Conservation (phyloP, 2,329 filamentous ascomycete species). For the Zymoseptoria passerinii region DNA sequence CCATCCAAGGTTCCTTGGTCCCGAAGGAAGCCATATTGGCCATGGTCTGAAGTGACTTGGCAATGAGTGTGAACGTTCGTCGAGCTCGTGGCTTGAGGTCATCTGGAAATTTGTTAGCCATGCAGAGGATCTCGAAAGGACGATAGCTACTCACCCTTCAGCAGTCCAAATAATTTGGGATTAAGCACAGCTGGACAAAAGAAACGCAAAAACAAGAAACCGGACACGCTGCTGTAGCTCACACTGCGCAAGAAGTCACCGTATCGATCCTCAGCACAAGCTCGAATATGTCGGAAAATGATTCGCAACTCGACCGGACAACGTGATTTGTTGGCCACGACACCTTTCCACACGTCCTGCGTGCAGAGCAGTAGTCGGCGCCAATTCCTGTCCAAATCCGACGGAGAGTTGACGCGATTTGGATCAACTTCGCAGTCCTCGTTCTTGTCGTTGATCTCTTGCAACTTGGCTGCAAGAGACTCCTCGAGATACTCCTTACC, state of each 20-base stretch:
- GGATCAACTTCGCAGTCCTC: slow-evolving; percentile 94
- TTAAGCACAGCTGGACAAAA: slow-evolving; percentile 95
- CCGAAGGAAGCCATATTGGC: slow-evolving; percentile 88
- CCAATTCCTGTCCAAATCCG: slow-evolving; percentile 81
- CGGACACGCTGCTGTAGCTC: slow-evolving; percentile 87
- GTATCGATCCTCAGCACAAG: slow-evolving; percentile 88
- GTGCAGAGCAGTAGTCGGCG: slow-evolving; percentile 65
- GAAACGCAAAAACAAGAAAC: slow-evolving; percentile 88
- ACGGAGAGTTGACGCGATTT: slow-evolving; percentile 56
- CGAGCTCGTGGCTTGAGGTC: slow-evolving; percentile 76
- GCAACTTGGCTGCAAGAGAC: slow-evolving; percentile 73
- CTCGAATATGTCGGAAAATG: slow-evolving; percentile 83
- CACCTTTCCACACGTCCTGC: slow-evolving; percentile 76
- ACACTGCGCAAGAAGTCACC: slow-evolving; percentile 86
- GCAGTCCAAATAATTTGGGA: slow-evolving; percentile 81
- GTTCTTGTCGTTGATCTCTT: slow-evolving; percentile 83
- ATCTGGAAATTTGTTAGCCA: slow-evolving; percentile 43
- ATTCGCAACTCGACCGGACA: slow-evolving; percentile 75
- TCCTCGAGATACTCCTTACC: slow-evolving; percentile 90
- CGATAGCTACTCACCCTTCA: slow-evolving; percentile 51
- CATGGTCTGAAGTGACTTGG: slow-evolving; percentile 83
- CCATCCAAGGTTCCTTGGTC: slow-evolving; percentile 97
- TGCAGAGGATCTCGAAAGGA: not conserved
- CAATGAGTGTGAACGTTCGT: slow-evolving; percentile 81
- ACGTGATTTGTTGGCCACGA: slow-evolving; percentile 62